These are phyloP conservation scores for Sabuloglossum arenarium DNA, from an alignment of 495 filamentous ascomycete species.

Conservation along the genomic window DNA sequence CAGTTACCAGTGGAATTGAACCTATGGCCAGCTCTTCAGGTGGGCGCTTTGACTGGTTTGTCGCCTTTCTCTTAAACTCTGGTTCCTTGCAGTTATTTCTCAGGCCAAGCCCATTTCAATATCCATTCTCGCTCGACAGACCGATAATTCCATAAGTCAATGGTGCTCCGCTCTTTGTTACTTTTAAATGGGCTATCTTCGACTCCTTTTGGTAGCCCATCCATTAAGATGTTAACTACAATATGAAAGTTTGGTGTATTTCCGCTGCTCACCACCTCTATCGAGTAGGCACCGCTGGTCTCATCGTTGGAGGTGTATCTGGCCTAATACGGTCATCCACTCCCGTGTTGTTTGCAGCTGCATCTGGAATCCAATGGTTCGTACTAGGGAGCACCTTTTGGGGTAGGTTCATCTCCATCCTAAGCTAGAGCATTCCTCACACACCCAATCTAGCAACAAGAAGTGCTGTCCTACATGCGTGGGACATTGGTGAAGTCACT, in stretches of 20 bases:
- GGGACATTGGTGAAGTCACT: slow-evolving; percentile 18
- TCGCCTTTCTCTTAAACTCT: background rate
- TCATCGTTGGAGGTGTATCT: slow-evolving; percentile 44
- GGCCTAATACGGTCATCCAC: slow-evolving; percentile 48
- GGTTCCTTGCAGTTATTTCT: background rate
- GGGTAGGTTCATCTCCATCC: slow-evolving; percentile 28
- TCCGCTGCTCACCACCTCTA: background rate
- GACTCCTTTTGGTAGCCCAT: background rate
- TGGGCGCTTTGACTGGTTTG: slow-evolving; percentile 1
- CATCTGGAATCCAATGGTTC: slow-evolving; percentile 62
- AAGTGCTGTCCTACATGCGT: slow-evolving; percentile 21
- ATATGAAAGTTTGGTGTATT: background rate
- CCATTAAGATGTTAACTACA: background rate
- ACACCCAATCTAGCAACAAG: slow-evolving; percentile 18
- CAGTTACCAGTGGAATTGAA: background rate
- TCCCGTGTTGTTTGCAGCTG: slow-evolving; percentile 44
- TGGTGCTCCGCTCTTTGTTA: background rate
- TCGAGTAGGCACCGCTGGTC: slow-evolving; percentile 40
- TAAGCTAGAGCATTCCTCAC: background rate
- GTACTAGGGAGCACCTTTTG: slow-evolving; percentile 55
- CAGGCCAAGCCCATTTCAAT: background rate
- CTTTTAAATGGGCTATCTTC: background rate
- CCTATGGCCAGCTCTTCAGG: background rate
- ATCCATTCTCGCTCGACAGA: background rate
- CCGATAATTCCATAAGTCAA: background rate